These are phyloP conservation scores for Bondarzewia mesenterica DNA, from an alignment of 1,284 basidiomycete genomes.

Conservation along the genomic window DNA sequence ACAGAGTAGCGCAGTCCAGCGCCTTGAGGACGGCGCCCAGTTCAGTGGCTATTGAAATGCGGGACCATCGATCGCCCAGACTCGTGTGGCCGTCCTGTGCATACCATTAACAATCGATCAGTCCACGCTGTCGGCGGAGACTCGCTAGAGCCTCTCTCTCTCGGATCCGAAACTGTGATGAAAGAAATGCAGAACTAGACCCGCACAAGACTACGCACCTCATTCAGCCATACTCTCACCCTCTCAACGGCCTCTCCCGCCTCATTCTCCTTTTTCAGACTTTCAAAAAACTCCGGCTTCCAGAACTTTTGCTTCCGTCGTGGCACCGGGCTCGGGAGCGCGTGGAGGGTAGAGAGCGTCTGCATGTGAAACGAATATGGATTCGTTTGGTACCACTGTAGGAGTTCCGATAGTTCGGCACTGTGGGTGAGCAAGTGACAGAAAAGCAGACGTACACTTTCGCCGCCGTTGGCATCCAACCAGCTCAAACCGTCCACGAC, in stretches of 20 bases:
- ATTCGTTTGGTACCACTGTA: constrained; percentile 68
- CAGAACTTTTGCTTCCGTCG: constrained; percentile 71
- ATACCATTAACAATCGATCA: neutral
- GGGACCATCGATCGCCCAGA: neutral
- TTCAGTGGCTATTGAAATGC: neutral
- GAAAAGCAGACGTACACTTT: constrained; percentile 32
- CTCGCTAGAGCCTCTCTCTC: neutral
- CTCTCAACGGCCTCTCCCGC: neutral
- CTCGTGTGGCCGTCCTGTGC: neutral
- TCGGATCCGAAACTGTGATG: neutral
- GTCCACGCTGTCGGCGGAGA: neutral
- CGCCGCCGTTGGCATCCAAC: constrained; percentile 72
- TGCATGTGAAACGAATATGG: constrained; percentile 83
- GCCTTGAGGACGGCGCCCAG: neutral
- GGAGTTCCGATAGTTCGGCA: neutral
- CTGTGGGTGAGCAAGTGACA: neutral
- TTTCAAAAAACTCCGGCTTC: constrained; percentile 69
- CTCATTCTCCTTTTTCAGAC: constrained; percentile 2
- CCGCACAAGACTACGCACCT: neutral
- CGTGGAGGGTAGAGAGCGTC: constrained; percentile 71
- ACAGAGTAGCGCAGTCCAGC: neutral
- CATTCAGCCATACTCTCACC: neutral
- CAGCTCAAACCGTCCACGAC: constrained; percentile 77
- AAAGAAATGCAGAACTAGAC: neutral
- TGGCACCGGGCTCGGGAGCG: constrained; percentile 80